Evolutionary conservation across 1,284 basidiomycete genomes (phyloP), one percentile per base, ranked within the genome.

Genomic region (Pholiota adiposa): DNA sequence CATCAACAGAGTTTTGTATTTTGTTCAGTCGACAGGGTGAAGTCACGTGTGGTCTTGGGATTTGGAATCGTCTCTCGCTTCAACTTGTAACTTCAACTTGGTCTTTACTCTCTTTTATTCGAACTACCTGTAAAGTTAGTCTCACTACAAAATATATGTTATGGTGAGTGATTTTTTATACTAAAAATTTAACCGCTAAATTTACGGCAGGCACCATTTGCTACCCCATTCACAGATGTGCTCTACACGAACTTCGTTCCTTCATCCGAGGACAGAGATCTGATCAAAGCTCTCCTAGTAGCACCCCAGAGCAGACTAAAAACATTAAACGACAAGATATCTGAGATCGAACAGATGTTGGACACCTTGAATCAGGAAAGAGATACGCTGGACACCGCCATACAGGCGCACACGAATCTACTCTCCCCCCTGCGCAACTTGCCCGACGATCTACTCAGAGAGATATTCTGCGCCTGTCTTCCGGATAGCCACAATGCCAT

Each of bases 1-100:
- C 0, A 21, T 2, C 6, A 41, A 34, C 33, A 40, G 49, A 23
- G 18, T 65, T 59, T 43, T 63, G 62, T n/a, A 53, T 65, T 62
- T 62, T 55, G 60, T 55, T 58, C 38, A 33, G 56, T 36, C 23
- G 40, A n/a, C 56, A 23, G 52, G 53, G 56, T 61, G 16, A 25
- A 38, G 16, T 38, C 36, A 38, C 36, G 36, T 38, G 36, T 38
- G 36, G 36, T 31, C 29, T 31, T 11, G n/a, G n/a, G n/a, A n/a
- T n/a, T n/a, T n/a, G n/a, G n/a, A n/a, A 38, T 38, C 12, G 36
- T 11, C 36, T 16, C 14, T 12, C 6, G 14, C 6, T n/a, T 38
- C 12, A 38, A 16, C 25, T 6, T 51, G 3, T 14, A 50, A 14
- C 29, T 31, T 50, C 36, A 38, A 18, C 21, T n/a, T n/a, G n/a